Conservation (phyloP, 257 asterid genomes). For the Cinchona pubescens region DNA sequence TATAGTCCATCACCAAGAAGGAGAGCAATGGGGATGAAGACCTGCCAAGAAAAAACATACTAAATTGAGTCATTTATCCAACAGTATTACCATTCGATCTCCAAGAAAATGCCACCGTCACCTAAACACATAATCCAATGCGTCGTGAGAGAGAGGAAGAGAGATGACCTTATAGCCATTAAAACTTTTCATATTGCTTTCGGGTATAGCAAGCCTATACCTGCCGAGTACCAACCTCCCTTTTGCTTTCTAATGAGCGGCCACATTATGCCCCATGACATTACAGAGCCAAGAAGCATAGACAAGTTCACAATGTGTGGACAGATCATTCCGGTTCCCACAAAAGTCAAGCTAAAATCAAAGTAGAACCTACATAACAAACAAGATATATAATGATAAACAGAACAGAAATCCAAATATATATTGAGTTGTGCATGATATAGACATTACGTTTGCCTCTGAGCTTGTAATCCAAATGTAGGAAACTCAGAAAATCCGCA, state of each 20-base stretch:
- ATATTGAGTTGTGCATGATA: background rate
- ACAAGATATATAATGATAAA: background rate
- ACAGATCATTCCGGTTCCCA: conserved; percentile 96
- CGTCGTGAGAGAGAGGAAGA: background rate
- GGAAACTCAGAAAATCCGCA: conserved; percentile 80
- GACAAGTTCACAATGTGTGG: conserved; percentile 83
- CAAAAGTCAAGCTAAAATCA: conserved; percentile 83
- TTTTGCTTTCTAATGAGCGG: conserved; percentile 56
- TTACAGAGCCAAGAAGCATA: conserved; percentile 74
- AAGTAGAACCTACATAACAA: conserved; percentile 79
- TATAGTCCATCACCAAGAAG: conserved; percentile 87
- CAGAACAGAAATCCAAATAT: background rate
- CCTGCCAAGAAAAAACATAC: conserved; percentile 38
- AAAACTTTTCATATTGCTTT: conserved; percentile 75
- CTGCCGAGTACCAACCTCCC: conserved; percentile 81
- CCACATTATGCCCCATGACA: conserved; percentile 90
- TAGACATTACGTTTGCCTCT: conserved; percentile 65
- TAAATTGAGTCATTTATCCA: background rate
- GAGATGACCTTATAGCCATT: conserved; percentile 73
- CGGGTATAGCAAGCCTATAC: conserved; percentile 52
- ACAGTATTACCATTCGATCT: no score
- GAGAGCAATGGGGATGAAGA: conserved; percentile 74
- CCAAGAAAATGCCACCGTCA: background rate
- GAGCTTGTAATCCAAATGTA: conserved; percentile 77
- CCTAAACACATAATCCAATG: no score